Evolutionary conservation across 1,139 yeast species (phyloP).

Genomic region (Sugiyamaella pinicola): DNA sequence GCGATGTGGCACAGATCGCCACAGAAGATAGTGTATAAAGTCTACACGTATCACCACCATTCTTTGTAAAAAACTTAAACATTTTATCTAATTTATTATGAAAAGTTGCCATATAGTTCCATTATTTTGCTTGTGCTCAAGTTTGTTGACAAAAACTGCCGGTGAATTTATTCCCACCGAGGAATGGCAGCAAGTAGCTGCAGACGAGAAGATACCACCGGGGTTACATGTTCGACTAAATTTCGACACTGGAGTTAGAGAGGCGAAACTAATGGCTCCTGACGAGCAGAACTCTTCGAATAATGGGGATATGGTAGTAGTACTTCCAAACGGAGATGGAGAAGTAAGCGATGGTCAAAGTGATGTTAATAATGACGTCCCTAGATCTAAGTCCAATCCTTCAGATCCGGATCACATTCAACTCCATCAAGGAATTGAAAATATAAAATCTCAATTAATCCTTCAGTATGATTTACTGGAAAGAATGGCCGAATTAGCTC

Average conservation of each 20-base stretch:
- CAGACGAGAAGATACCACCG: constrained; percentile 71
- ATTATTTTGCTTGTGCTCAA: not conserved
- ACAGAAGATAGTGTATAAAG: not conserved
- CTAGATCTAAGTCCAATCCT: not conserved
- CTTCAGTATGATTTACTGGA: constrained; percentile 41
- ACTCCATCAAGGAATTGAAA: constrained; percentile 2
- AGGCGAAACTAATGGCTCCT: constrained; percentile 53
- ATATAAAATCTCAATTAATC: constrained; percentile 6
- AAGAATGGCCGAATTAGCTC: constrained; percentile 59
- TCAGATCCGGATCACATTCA: not conserved
- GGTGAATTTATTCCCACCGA: constrained; percentile 46
- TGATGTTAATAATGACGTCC: not conserved
- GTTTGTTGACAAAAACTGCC: not conserved
- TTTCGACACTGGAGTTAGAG: constrained; percentile 64
- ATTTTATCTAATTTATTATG: not conserved
- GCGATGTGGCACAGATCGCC: not conserved
- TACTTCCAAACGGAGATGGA: not conserved
- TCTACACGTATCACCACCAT: not conserved
- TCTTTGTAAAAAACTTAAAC: not conserved
- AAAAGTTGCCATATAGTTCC: not conserved
- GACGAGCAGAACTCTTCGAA: constrained; percentile 28
- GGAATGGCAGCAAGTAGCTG: constrained; percentile 69
- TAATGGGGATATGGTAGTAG: not conserved
- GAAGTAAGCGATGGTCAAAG: not conserved
- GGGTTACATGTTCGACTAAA: constrained; percentile 77